phyloP scores from a whole-genome alignment of 176 grass and related monocot genomes.

The Aechmea fasciata region DNA sequence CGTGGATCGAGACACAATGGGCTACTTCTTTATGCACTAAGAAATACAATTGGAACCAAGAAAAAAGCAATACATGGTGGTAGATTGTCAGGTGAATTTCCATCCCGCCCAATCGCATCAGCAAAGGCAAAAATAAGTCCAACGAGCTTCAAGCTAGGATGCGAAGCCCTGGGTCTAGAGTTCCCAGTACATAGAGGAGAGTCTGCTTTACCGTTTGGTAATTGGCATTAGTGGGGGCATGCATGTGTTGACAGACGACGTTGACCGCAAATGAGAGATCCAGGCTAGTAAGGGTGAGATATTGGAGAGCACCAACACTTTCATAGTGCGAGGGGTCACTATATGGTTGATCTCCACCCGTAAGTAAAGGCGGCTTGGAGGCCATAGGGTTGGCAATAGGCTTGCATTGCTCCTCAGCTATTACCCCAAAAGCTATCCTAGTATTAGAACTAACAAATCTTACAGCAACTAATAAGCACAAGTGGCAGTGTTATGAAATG shows the following conservation, averaged over 20 bases:
- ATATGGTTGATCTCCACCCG: neutral
- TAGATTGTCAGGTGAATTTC: too few species aligned
- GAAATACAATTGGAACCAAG: neutral
- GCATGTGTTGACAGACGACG: neutral
- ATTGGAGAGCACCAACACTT: neutral
- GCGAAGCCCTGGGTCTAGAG: neutral
- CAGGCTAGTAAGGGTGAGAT: neutral
- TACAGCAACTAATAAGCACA: too few species aligned
- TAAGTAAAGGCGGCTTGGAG: neutral
- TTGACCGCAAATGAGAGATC: neutral
- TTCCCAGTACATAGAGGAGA: neutral
- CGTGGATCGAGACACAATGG: neutral
- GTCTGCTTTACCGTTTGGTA: neutral
- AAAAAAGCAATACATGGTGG: neutral
- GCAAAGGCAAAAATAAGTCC: neutral
- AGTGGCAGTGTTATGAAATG: too few species aligned
- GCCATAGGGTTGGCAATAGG: neutral
- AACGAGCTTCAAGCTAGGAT: neutral
- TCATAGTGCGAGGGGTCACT: neutral
- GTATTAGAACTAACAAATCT: too few species aligned
- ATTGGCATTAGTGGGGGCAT: neutral
- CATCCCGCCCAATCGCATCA: neutral
- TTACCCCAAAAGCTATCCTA: too few species aligned
- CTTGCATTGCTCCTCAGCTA: neutral
- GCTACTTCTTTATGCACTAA: slow-evolving; percentile 6